phyloP scores from a whole-genome alignment of 805 yeast species.

The Torulaspora microellipsoides region DNA sequence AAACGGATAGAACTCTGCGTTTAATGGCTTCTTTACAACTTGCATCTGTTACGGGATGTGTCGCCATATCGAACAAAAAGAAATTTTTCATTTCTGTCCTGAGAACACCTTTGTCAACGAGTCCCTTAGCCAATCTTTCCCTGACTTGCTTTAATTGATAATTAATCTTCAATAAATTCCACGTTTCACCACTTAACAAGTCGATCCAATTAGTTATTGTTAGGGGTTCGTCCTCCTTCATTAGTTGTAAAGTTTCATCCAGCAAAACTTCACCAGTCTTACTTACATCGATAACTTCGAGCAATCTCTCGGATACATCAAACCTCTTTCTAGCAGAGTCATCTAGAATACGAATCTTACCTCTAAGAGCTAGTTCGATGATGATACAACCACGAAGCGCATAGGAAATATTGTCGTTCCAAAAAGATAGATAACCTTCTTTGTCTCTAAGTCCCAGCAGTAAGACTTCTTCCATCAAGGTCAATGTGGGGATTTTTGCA shows the following conservation, averaged over 20 bases:
- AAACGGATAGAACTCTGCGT: slow-evolving; percentile 61
- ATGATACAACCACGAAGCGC: slow-evolving; percentile 92
- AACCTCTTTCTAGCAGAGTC: slow-evolving; percentile 90
- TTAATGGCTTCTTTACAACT: slow-evolving; percentile 77
- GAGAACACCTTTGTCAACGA: slow-evolving; percentile 93
- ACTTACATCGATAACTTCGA: slow-evolving; percentile 79
- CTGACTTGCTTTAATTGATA: slow-evolving; percentile 97
- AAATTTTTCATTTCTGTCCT: slow-evolving; percentile 95
- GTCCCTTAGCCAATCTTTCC: slow-evolving; percentile 92
- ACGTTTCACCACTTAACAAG: slow-evolving; percentile 88
- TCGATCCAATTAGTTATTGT: slow-evolving; percentile 91
- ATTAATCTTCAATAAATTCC: slow-evolving; percentile 92
- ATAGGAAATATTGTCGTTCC: slow-evolving; percentile 97
- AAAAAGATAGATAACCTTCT: slow-evolving; percentile 93
- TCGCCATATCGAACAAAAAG: slow-evolving; percentile 95
- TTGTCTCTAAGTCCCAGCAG: slow-evolving; percentile 90
- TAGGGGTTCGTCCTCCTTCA: slow-evolving; percentile 78
- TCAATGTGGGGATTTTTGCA: slow-evolving; percentile 60
- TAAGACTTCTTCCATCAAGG: slow-evolving; percentile 94
- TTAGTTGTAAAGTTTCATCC: slow-evolving; percentile 88
- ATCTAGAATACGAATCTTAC: slow-evolving; percentile 80
- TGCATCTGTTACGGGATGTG: slow-evolving; percentile 91
- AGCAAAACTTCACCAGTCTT: slow-evolving; percentile 93
- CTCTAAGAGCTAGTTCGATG: slow-evolving; percentile 87
- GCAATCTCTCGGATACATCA: slow-evolving; percentile 78